Base-by-base conservation (phyloP, 148 eudicot genomes). In the Rhododendron simsii region DNA sequence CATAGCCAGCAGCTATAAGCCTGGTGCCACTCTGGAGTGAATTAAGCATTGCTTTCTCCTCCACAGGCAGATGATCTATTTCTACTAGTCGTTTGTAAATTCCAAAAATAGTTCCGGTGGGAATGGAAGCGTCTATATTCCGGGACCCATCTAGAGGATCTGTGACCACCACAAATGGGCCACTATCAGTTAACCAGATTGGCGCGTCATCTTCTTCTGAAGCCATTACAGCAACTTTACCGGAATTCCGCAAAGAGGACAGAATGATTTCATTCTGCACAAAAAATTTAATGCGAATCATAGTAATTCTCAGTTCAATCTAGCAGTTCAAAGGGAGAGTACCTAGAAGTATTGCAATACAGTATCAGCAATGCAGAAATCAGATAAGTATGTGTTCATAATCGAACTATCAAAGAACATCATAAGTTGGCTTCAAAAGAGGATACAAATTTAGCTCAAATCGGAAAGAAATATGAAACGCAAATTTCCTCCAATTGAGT, bases 81-180 rank as follows among this genome's bases (percentile, higher is more conserved):
- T 94, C 98, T 73, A 28, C 84, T 10, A 97, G 95, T 23, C 96
- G 95, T 50, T 88, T 92, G 80, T 97, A 95, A 83, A 95, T 87
- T 77, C 99, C 99, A 85, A 97, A 97, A 44, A 97, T 97, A 48
- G 98, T 94, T 83, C 99, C 99, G 0, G 99, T 97, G 67, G 98
- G 99, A 83, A 97, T 97, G 14, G 99, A 97, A 76, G 99, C 99
- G 88, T 97, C 99, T 37, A 97, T 97, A 86, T 97, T 97, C 8
- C 98, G 91, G 8, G 98, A 97, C 65, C 99, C 99, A 88, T 97
- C 99, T 39, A 97, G 93, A 81, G 98, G 99, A 90, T 97, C 99
- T 61, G 94, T 89, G 51, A 95, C 99, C 61, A 97, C 98, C 87
- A 97, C 99, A 83, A 89, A 97, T 81, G 99, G 99, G 88, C 93